Conservation (phyloP, 2,329 filamentous ascomycete species). For the Penicillium sp. region DNA sequence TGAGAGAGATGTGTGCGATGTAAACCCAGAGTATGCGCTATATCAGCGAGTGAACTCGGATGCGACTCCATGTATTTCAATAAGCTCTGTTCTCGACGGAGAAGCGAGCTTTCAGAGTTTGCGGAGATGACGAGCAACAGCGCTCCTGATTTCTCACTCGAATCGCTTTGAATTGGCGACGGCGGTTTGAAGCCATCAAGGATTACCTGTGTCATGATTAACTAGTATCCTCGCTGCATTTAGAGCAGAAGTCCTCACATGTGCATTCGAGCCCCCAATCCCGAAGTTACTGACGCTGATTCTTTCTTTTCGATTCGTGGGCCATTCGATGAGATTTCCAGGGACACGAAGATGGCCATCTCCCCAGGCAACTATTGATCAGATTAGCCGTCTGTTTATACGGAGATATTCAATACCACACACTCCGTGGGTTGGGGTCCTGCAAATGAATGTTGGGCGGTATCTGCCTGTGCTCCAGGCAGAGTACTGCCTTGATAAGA, state of each 20-base stretch:
- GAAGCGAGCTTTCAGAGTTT: slow-evolving; percentile 8
- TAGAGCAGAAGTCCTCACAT: slow-evolving; percentile 7
- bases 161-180: not conserved
- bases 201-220: not conserved
- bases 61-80: slow-evolving; percentile 7
- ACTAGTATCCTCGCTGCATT: not conserved
- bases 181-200: slow-evolving; percentile 9
- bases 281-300: slow-evolving; percentile 35
- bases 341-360: slow-evolving; percentile 16
- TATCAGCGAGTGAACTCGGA: slow-evolving; percentile 1
- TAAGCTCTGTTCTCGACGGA: not conserved
- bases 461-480: slow-evolving; percentile 22
- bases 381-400: not conserved
- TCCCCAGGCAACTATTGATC: slow-evolving; percentile 15
- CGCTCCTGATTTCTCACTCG: not conserved
- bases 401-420: not conserved
- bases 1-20: slow-evolving; percentile 15
- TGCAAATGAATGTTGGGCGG: slow-evolving; percentile 29
- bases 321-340: slow-evolving; percentile 22
- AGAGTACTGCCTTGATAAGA: slow-evolving; percentile 24
- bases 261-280: slow-evolving; percentile 26
- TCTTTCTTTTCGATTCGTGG: slow-evolving; percentile 18
- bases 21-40: slow-evolving; percentile 15
- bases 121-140: slow-evolving; percentile 17
- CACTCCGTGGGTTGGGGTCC: slow-evolving; percentile 23